Evolutionary conservation across 202 grass and related monocot species (phyloP), one percentile per base, ranked within the genome.

Genomic region (Setaria italica): DNA sequence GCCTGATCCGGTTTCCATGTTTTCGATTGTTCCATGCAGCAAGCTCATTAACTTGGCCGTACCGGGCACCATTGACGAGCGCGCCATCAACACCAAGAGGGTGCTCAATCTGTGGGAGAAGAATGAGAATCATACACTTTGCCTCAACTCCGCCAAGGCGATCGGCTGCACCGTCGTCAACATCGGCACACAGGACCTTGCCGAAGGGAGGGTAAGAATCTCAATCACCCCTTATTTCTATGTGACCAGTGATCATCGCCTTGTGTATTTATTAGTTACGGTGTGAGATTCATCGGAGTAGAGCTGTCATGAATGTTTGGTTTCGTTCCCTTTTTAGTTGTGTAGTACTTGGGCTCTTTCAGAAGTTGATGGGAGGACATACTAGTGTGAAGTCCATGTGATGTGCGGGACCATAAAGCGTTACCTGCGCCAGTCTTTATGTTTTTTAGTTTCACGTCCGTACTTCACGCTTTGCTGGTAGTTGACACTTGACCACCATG

Each of bases 61-160:
- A 55, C 91, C 93, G 53, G 93, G 93, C 68, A 95, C 96, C 16
- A 95, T 98, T 80, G 96, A 98, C 20, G 96, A 95, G 70, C 90
- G 93, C 42, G 90, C 96, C 51, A 94, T 98, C 75, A 98, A 98
- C 62, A 95, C 91, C 19, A 98, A 98, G 79, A 89, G 47, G 80
- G 81, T 92, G 33, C 87, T 98, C 34, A 98, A 98, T 62, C 93
- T 94, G 41, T 98, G 95, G 95, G 93, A 98, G 82, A 95, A 92
- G 79, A 98, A 95, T 33, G 95, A 95, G 90, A 98, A 98, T 82
- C 95, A 95, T 62, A 95, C 95, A 53, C 95, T 98, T 85, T 95
- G 95, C 81, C 89, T 98, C 78, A 95, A 98, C 79, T 95, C 93
- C 20, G 95, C 95, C 76, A 95, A 94, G 86, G 95, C 95, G 41